Percentiles rank a stretch among this genome's conserved stretches.
Conservation (phyloP, 345 rosid species). For the Dipteronia sinensis region DNA sequence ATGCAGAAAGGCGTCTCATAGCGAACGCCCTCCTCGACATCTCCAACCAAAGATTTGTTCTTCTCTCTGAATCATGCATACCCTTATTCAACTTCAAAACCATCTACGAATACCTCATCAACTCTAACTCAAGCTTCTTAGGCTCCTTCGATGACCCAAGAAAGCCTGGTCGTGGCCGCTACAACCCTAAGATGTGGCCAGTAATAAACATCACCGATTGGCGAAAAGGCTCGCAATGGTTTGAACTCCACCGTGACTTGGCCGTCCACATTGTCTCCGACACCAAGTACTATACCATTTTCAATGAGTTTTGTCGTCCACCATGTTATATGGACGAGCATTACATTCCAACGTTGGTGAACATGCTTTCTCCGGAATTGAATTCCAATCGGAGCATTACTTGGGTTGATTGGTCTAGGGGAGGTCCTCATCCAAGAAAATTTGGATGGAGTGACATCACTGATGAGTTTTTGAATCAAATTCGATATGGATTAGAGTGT, state of each 20-base stretch:
- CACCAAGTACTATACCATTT: slow-evolving; percentile 42
- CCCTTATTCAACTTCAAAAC: slow-evolving; percentile 61
- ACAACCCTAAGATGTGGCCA: slow-evolving; percentile 60
- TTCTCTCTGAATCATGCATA: slow-evolving; percentile 75
- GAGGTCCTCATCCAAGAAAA: slow-evolving; percentile 63
- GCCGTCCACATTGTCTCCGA: slow-evolving; percentile 52
- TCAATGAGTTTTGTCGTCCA: slow-evolving; percentile 40
- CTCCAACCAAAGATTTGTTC: slow-evolving; percentile 69
- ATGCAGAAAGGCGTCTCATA: slow-evolving; percentile 67
- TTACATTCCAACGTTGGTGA: slow-evolving; percentile 61
- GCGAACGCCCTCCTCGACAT: slow-evolving; percentile 69
- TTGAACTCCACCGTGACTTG: slow-evolving; percentile 57
- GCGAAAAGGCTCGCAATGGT: slow-evolving; percentile 91
- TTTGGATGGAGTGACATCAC: slow-evolving; percentile 49
- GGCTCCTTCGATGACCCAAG: slow-evolving; percentile 53
- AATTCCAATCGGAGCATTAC: slow-evolving; percentile 59
- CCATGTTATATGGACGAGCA: slow-evolving; percentile 84
- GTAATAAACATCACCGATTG: slow-evolving; percentile 54
- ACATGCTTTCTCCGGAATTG: slow-evolving; percentile 33
- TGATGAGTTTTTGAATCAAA: slow-evolving; percentile 51
- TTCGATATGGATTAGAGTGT: slow-evolving; percentile 47
- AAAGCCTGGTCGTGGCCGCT: slow-evolving; percentile 56
- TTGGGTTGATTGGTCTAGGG: slow-evolving; percentile 72
- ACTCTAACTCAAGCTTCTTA: slow-evolving; percentile 50
- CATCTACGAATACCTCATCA: slow-evolving; percentile 50